These are phyloP conservation scores for Juncus inflexus DNA, from an alignment of 176 grass and related monocot genomes.

Conservation along the genomic window DNA sequence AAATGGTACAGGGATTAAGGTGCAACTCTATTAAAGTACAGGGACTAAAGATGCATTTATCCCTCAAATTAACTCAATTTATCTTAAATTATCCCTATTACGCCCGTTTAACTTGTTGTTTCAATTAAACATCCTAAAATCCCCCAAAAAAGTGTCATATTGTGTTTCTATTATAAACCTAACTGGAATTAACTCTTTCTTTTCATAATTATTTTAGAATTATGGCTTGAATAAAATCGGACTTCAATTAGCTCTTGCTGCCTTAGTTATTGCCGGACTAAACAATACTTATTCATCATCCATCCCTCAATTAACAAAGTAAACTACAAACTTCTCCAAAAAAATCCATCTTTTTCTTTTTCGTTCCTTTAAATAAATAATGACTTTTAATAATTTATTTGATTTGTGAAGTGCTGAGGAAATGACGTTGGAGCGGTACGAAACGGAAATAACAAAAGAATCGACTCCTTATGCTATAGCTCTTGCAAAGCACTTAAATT, in stretches of 20 bases:
- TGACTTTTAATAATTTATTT: background rate
- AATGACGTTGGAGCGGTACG: conserved; percentile 75
- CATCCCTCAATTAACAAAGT: conserved; percentile 52
- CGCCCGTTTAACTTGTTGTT: no score
- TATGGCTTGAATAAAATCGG: conserved; percentile 66
- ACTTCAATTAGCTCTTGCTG: conserved; percentile 65
- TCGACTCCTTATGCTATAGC: conserved; percentile 74
- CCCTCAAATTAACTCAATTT: background rate
- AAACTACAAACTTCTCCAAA: conserved; percentile 17
- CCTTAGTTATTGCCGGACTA: conserved; percentile 57
- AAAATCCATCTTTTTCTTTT: background rate
- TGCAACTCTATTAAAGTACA: no score
- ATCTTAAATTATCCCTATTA: background rate
- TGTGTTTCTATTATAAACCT: no score
- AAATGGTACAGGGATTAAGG: no score
- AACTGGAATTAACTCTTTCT: conserved; percentile 3
- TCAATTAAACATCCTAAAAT: no score
- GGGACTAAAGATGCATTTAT: no score
- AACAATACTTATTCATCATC: conserved; percentile 63
- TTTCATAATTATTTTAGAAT: conserved; percentile 39
- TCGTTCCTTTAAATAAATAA: background rate
- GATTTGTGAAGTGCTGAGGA: conserved; percentile 54
- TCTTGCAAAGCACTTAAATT: conserved; percentile 72
- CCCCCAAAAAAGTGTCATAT: no score
- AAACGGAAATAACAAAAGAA: conserved; percentile 63